phyloP scores from a whole-genome alignment of 73 alveolate species.

The Paramecium sexaurelia region DNA sequence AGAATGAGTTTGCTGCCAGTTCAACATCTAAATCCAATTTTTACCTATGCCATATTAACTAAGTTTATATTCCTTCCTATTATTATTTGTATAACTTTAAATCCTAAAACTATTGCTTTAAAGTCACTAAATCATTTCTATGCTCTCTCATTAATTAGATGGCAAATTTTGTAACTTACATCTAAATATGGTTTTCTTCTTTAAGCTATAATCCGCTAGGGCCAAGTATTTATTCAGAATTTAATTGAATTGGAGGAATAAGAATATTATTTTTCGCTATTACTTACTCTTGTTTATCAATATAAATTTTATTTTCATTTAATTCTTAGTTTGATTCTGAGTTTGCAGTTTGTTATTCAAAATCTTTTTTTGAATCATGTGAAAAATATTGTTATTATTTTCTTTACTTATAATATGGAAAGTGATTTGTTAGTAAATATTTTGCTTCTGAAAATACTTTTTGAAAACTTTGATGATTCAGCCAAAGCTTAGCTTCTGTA shows the following conservation, averaged over 20 bases:
- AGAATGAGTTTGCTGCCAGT: background rate
- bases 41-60: background rate
- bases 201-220: background rate
- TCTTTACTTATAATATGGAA: background rate
- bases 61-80: background rate
- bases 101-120: background rate
- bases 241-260: background rate
- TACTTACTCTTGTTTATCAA: background rate
- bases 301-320: background rate
- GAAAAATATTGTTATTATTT: background rate
- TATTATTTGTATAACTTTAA: background rate
- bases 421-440: background rate
- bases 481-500: background rate
- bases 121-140: background rate
- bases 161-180: background rate
- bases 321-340: background rate
- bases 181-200: background rate
- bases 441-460: background rate
- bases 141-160: background rate
- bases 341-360: background rate
- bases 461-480: background rate
- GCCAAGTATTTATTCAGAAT: background rate
- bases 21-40: background rate
- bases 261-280: background rate
- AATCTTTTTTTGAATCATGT: background rate